phyloP scores from a whole-genome alignment of 2,329 filamentous ascomycete species.

The Trichoderma brevicompactum region DNA sequence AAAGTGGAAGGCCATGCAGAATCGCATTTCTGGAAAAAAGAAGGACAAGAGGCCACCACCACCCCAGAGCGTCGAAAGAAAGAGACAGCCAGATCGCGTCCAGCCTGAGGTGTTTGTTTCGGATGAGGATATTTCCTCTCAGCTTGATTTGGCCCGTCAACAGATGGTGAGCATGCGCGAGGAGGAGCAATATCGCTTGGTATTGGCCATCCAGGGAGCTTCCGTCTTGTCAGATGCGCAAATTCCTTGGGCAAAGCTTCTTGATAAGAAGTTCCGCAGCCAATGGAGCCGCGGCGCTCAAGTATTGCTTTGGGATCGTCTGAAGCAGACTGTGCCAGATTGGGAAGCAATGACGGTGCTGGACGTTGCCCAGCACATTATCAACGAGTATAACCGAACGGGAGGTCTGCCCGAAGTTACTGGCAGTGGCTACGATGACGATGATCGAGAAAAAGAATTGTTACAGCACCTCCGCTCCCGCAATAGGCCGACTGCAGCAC shows the following conservation, averaged over 20 bases:
- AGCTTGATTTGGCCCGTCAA: conserved; percentile 48
- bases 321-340: conserved; percentile 43
- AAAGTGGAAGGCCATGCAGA: conserved; percentile 64
- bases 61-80: neutral
- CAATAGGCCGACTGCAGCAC: conserved; percentile 6
- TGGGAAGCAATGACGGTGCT: conserved; percentile 40
- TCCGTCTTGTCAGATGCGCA: conserved; percentile 48
- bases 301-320: conserved; percentile 47
- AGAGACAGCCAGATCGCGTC: neutral
- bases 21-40: conserved; percentile 42
- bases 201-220: conserved; percentile 49
- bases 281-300: conserved; percentile 46
- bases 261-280: conserved; percentile 47
- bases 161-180: conserved; percentile 49
- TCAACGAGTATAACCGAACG: conserved; percentile 43
- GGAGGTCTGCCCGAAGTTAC: conserved; percentile 43
- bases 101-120: conserved; percentile 29
- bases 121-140: conserved; percentile 47
- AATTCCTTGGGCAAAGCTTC: conserved; percentile 55
- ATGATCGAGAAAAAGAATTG: conserved; percentile 40
- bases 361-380: conserved; percentile 44
- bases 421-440: conserved; percentile 39
- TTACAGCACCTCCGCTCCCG: conserved; percentile 34
- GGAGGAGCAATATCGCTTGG: conserved; percentile 51
- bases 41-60: conserved; percentile 33